A percentile compares a stretch with the other conserved stretches of the same genome.
Evolutionary conservation across 768 basidiomycete species (phyloP).

Genomic region (Russula griseocarnosa): DNA sequence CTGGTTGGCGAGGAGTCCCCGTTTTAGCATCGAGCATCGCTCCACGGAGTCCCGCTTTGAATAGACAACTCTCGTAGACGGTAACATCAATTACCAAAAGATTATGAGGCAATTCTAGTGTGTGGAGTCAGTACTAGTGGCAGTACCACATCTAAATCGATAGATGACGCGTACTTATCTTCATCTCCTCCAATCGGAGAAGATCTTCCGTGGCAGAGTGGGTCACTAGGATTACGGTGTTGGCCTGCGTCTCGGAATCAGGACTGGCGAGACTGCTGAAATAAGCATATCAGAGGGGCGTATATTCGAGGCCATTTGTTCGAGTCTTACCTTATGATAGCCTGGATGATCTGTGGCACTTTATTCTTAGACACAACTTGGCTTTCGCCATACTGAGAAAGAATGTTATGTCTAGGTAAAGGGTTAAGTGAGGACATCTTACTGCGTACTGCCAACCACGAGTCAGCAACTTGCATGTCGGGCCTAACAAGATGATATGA

Average conservation of each 20-base stretch:
- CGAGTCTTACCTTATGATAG: conserved; percentile 64
- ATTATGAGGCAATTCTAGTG: conserved; percentile 68
- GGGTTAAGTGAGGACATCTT: conserved; percentile 33
- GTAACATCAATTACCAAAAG: conserved; percentile 64
- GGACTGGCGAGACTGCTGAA: conserved; percentile 68
- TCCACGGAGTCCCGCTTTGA: conserved; percentile 52
- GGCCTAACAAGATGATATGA: conserved; percentile 28
- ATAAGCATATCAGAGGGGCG: conserved; percentile 3
- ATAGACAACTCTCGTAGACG: conserved; percentile 59
- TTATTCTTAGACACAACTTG: conserved; percentile 64
- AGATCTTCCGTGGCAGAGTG: conserved; percentile 57
- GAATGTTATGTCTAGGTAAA: conserved; percentile 17
- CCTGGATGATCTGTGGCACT: conserved; percentile 67
- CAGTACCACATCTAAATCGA: conserved; percentile 13
- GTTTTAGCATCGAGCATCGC: conserved; percentile 59
- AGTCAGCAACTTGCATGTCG: conserved; percentile 11
- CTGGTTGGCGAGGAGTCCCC: conserved; percentile 47
- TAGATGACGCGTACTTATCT: conserved; percentile 56
- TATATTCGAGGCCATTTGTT: background rate
- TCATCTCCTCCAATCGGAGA: conserved; percentile 68
- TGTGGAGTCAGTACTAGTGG: background rate
- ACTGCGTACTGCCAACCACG: conserved; percentile 56
- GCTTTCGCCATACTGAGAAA: conserved; percentile 68
- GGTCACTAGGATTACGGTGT: conserved; percentile 67
- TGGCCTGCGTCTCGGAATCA: conserved; percentile 67